Base-by-base conservation (phyloP, 805 yeast genomes). In the Alloascoidea africana region DNA sequence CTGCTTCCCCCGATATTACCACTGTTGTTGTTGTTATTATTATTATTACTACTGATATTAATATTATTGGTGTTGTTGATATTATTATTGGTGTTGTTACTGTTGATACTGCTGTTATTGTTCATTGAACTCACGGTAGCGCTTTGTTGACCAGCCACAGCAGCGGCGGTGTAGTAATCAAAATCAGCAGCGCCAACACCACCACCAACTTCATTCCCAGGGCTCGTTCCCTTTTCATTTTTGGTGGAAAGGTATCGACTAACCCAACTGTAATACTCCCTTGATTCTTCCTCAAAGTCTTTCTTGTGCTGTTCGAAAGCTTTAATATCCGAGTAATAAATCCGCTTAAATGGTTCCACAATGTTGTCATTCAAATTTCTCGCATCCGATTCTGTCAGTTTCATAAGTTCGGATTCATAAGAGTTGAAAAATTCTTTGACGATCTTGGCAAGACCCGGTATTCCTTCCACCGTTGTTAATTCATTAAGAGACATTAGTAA, bases 261-360 rank as follows among this genome's bases (percentile, higher is more conserved):
- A 36, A 63, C 52, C 65, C 66, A 63, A 23, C 63, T 50, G 43
- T 63, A 63, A 44, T 62, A 63, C 42, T 62, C 65, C 17, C 53
- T 46, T 14, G 63, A 57, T 37, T 60, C 63, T 35, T 63, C 68
- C 38, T 63, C 68, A 46, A 63, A 63, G 34, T 63, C 67, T 23
- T 60, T 53, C 38, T 62, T 62, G 34, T 58, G 52, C 17, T 43
- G 37, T 19, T 62, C 68, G 34, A 58, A 58, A 13, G 52, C 36
- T 44, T 63, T 63, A 43, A 63, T 55, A 19, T 63, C 68, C 36
- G 41, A 47, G 17, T 63, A 68, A 45, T 63, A 63, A 16, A 60
- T 45, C 38, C 47, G 45, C 35, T 55, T 49, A 38, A 62, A 41
- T 3, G 67, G 66, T 37, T 57, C 61, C 17, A 62, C 49, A 8